Conservation (phyloP, 495 filamentous ascomycete genomes). For the Neurospora intermedia region DNA sequence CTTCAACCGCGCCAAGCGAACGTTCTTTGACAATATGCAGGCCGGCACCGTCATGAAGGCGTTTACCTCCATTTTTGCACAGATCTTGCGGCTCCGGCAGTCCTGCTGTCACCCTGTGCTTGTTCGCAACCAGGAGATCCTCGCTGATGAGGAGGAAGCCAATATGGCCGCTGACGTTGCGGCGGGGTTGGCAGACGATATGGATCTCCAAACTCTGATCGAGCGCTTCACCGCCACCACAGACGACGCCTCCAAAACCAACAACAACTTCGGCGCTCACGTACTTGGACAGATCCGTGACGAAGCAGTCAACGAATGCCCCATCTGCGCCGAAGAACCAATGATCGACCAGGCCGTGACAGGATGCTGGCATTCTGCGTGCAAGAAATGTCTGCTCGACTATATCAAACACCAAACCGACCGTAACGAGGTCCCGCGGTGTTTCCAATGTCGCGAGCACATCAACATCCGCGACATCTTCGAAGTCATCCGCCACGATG, state of each 20-base stretch:
- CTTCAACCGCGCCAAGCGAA: constrained; percentile 67
- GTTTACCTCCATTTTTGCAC: constrained; percentile 92
- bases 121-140: constrained; percentile 71
- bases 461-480: constrained; percentile 81
- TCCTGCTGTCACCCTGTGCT: constrained; percentile 89
- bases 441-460: constrained; percentile 78
- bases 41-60: constrained; percentile 88
- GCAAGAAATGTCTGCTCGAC: constrained; percentile 78
- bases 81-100: constrained; percentile 88
- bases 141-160: constrained; percentile 81
- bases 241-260: constrained; percentile 47
- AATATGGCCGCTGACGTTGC: constrained; percentile 67
- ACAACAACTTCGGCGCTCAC: constrained; percentile 70
- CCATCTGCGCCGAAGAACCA: constrained; percentile 87
- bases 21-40: constrained; percentile 76
- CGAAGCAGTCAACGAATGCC: constrained; percentile 80
- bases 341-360: constrained; percentile 92
- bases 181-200: constrained; percentile 82
- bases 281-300: constrained; percentile 84
- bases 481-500: constrained; percentile 59
- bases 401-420: constrained; percentile 79
- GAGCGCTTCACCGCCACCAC: constrained; percentile 65
- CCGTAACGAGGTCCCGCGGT: constrained; percentile 61
- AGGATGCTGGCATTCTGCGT: constrained; percentile 93
- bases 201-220: constrained; percentile 84